Conservation (phyloP, 176 grass and related monocot genomes). For the Elaeis guineensis region DNA sequence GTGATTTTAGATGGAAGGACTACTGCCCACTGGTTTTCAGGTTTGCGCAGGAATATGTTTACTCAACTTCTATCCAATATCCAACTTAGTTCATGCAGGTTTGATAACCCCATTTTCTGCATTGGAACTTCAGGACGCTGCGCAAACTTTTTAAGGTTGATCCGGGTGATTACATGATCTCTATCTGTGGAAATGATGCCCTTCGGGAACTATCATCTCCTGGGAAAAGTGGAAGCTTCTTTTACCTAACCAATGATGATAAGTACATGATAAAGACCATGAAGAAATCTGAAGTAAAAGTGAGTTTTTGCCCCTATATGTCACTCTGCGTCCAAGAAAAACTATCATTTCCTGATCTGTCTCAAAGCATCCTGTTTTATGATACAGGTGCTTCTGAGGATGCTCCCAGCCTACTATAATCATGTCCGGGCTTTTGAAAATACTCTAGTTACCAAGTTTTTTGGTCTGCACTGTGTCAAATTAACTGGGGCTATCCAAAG, state of each 20-base stretch:
- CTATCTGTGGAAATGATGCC: constrained; percentile 60
- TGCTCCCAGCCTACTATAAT: constrained; percentile 83
- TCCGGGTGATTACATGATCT: constrained; percentile 66
- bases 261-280: constrained; percentile 88
- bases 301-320: not conserved
- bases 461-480: constrained; percentile 75
- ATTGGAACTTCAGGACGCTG: constrained; percentile 28
- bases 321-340: not conserved
- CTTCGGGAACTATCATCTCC: constrained; percentile 59
- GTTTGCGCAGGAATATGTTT: constrained; percentile 7
- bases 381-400: constrained; percentile 65
- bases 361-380: not conserved
- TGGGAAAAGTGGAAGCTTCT: constrained; percentile 80
- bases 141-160: constrained; percentile 61
- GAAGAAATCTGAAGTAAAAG: constrained; percentile 85
- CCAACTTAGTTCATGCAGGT: no score
- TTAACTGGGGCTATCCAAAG: constrained; percentile 64
- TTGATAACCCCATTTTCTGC: no score
- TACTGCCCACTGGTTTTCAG: constrained; percentile 90
- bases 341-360: not conserved
- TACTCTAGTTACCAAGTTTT: constrained; percentile 74
- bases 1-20: constrained; percentile 83
- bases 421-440: constrained; percentile 55
- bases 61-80: no score
- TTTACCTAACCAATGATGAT: constrained; percentile 76